These are phyloP conservation scores for Penicillium alfredii DNA, from an alignment of 495 filamentous ascomycete genomes.

Conservation along the genomic window DNA sequence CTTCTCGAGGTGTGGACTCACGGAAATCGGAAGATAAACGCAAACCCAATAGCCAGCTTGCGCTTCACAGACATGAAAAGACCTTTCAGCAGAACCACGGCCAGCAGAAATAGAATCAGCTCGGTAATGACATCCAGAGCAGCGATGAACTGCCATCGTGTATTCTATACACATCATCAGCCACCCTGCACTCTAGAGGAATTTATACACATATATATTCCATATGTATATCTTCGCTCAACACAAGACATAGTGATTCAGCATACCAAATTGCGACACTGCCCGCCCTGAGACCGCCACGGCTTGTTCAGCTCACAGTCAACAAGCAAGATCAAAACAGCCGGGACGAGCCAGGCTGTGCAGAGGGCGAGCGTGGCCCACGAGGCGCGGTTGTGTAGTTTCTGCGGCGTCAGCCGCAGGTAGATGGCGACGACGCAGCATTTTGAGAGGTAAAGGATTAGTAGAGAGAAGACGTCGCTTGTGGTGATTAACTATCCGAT, in stretches of 20 bases:
- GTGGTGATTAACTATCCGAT: constrained; percentile 28
- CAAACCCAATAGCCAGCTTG: constrained; percentile 39
- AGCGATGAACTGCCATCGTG: constrained; percentile 40
- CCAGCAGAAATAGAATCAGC: constrained; percentile 31
- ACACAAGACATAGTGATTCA: too few relatives aligned
- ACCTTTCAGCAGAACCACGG: constrained; percentile 35
- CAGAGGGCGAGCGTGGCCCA: constrained; percentile 29
- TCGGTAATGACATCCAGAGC: constrained; percentile 41
- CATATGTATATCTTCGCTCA: background rate
- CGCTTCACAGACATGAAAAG: constrained; percentile 34
- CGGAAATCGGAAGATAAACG: constrained; percentile 43
- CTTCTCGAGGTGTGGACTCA: constrained; percentile 21
- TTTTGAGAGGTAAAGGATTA: constrained; percentile 43
- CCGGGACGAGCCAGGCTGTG: constrained; percentile 31
- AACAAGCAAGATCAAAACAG: constrained; percentile 30
- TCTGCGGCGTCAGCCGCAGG: constrained; percentile 42
- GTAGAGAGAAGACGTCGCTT: constrained; percentile 40
- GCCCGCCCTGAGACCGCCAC: constrained; percentile 28
- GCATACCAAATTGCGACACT: constrained; percentile 37
- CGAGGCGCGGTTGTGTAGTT: constrained; percentile 33
- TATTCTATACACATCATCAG: too few relatives aligned
- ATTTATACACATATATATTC: background rate
- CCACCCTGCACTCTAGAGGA: too few relatives aligned
- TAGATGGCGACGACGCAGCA: constrained; percentile 42
- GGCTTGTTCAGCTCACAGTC: constrained; percentile 37